Evolutionary conservation across 2,329 filamentous ascomycete species (phyloP), one percentile per base, ranked within the genome.

Genomic region (Colletotrichum eremochloae): DNA sequence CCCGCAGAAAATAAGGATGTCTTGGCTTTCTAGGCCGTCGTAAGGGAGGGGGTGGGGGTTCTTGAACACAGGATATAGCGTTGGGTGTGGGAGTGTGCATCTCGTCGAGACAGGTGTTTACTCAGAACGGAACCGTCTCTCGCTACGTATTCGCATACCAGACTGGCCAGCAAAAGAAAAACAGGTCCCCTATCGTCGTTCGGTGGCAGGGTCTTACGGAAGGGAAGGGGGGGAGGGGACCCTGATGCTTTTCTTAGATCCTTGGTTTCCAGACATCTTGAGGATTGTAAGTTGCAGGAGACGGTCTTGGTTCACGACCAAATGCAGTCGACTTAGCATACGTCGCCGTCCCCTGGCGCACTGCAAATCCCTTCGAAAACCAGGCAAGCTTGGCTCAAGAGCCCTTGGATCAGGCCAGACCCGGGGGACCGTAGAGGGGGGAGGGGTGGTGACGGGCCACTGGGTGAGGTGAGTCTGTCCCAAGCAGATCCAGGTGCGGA

Each of bases 401-500:
- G 33, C n/a, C 48, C 48, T 7, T 9, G 42, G 56, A 42, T 38
- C 56, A 58, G 38, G 40, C 36, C 56, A 50, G 48, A 50, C 48
- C 48, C 40, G 40, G 15, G 3, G 12, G 18, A 48, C 8, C 20
- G 18, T 48, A 31, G 29, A n/a, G 40, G 14, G 18, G 38, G 56
- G 29, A 14, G 38, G 24, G 40, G 40, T 40, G 33, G 56, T 29
- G 24, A 31, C 29, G 40, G 56, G n/a, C 15, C 62, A 61, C 33
- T 67, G 55, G 68, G 68, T 71, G 68, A 71, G 68, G 68, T 67
- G 42, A 71, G 42, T 68, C 53, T 36, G 48, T 52, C 38, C 18
- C n/a, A 42, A 63, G 7, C 20, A 31, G 29, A 44, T 61, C 33
- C n/a, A 40, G 52, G 15, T 42, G 53, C 40, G 29, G 48, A 60